These are phyloP conservation scores for Backusella liffmaniae DNA, from an alignment of 192 early-diverging fungal genomes.

Conservation along the genomic window DNA sequence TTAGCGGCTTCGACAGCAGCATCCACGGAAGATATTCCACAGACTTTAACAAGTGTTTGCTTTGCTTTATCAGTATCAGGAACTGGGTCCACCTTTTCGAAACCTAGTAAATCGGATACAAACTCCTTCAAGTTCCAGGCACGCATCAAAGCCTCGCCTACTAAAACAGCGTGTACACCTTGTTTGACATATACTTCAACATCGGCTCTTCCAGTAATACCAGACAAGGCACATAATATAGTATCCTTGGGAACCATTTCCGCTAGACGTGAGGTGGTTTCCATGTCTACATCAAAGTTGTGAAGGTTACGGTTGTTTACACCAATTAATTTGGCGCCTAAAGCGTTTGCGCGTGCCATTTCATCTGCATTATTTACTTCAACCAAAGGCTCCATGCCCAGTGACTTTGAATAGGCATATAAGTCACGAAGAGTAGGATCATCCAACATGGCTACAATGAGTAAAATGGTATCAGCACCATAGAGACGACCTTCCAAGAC, in stretches of 20 bases:
- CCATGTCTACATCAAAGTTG: slow-evolving; percentile 94
- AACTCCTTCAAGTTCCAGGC: slow-evolving; percentile 72
- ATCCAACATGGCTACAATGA: slow-evolving; percentile 94
- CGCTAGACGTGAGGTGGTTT: slow-evolving; percentile 76
- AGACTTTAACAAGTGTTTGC: slow-evolving; percentile 81
- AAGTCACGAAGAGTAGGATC: slow-evolving; percentile 64
- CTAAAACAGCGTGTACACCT: slow-evolving; percentile 80
- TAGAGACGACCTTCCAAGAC: slow-evolving; percentile 92
- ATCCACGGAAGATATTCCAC: slow-evolving; percentile 81
- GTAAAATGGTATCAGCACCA: slow-evolving; percentile 93
- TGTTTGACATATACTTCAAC: slow-evolving; percentile 77
- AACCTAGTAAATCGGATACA: slow-evolving; percentile 66
- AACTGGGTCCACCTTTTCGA: slow-evolving; percentile 8
- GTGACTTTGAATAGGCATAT: slow-evolving; percentile 67
- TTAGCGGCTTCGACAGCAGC: slow-evolving; percentile 77
- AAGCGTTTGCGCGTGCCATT: slow-evolving; percentile 80
- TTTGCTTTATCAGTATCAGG: background rate
- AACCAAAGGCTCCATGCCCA: slow-evolving; percentile 98
- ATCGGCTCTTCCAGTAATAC: slow-evolving; percentile 81
- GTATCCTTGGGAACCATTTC: slow-evolving; percentile 72
- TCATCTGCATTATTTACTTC: slow-evolving; percentile 93
- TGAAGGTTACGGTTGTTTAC: slow-evolving; percentile 99
- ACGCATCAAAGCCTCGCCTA: slow-evolving; percentile 96
- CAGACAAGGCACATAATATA: slow-evolving; percentile 86
- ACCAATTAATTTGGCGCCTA: slow-evolving; percentile 88